These are phyloP conservation scores for Lasiosphaeria miniovina DNA, from an alignment of 495 filamentous ascomycete species.

Conservation along the genomic window DNA sequence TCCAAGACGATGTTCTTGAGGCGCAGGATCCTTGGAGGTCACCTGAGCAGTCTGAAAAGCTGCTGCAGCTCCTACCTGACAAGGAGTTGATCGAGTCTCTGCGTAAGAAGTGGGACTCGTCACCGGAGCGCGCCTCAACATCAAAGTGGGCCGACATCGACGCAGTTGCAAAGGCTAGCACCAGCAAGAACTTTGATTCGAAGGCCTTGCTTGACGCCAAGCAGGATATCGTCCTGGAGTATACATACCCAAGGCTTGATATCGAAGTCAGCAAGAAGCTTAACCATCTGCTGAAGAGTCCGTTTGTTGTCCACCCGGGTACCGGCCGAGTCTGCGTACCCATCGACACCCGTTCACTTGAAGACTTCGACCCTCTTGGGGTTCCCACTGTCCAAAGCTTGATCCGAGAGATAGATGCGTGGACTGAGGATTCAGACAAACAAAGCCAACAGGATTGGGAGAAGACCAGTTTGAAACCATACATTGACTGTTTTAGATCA, in stretches of 20 bases:
- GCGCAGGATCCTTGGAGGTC: constrained; percentile 83
- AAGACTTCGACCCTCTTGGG: constrained; percentile 78
- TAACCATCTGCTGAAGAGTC: constrained; percentile 94
- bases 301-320: constrained; percentile 93
- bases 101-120: constrained; percentile 84
- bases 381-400: constrained; percentile 85
- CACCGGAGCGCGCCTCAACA: constrained; percentile 66
- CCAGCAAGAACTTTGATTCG: constrained; percentile 61
- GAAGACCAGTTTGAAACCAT: constrained; percentile 92
- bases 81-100: constrained; percentile 67
- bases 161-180: constrained; percentile 68
- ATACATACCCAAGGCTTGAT: constrained; percentile 97
- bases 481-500: constrained; percentile 80
- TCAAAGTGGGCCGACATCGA: constrained; percentile 95
- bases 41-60: constrained; percentile 62
- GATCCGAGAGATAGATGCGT: constrained; percentile 76
- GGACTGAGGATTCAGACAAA: constrained; percentile 45
- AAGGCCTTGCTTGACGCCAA: constrained; percentile 77
- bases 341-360: constrained; percentile 67
- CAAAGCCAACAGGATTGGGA: constrained; percentile 75
- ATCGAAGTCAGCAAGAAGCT: constrained; percentile 94
- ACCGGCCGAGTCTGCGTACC: constrained; percentile 94
- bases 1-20: constrained; percentile 73
- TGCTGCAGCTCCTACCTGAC: constrained; percentile 79
- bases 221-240: constrained; percentile 91